Evolutionary conservation across 1,284 basidiomycete genomes (phyloP).

Genomic region (Naganishia albida): DNA sequence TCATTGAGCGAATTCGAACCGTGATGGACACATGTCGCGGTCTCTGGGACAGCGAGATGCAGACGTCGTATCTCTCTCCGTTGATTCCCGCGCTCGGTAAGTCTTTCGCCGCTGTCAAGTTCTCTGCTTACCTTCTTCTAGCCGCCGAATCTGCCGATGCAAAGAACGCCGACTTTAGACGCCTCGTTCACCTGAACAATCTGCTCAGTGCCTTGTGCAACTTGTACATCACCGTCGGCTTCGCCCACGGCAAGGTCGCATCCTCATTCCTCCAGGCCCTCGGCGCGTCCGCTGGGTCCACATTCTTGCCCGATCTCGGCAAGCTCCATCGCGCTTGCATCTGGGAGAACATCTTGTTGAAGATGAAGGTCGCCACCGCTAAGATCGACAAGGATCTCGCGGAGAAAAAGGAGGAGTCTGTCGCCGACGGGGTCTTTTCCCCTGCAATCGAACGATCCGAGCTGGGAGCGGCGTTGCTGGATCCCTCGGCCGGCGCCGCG

Average conservation of each 20-base stretch:
- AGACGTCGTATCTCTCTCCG: conserved; percentile 16
- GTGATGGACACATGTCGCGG: conserved; percentile 59
- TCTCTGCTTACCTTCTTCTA: neutral
- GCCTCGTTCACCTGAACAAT: conserved; percentile 74
- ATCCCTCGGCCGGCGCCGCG: neutral
- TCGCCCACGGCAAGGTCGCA: conserved; percentile 76
- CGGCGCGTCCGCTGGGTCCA: conserved; percentile 64
- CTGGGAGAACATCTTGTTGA: conserved; percentile 83
- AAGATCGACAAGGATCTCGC: conserved; percentile 35
- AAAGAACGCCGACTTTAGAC: conserved; percentile 65
- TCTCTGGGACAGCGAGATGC: conserved; percentile 26
- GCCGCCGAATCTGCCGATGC: conserved; percentile 12
- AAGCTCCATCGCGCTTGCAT: conserved; percentile 77
- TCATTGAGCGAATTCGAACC: conserved; percentile 70
- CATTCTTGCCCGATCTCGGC: conserved; percentile 74
- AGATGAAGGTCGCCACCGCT: conserved; percentile 58
- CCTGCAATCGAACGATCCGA: conserved; percentile 20
- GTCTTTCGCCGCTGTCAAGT: neutral
- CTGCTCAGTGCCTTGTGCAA: conserved; percentile 83
- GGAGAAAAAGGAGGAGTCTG: conserved; percentile 1
- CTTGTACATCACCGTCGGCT: conserved; percentile 81
- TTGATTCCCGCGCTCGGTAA: conserved; percentile 23
- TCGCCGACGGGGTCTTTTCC: conserved; percentile 3
- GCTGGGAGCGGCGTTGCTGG: conserved; percentile 12
- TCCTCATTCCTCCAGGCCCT: conserved; percentile 74